A percentile compares a stretch with the other conserved stretches of the same genome.
Conservation (phyloP, 2,329 filamentous ascomycete species). For the Didymella glomerata region DNA sequence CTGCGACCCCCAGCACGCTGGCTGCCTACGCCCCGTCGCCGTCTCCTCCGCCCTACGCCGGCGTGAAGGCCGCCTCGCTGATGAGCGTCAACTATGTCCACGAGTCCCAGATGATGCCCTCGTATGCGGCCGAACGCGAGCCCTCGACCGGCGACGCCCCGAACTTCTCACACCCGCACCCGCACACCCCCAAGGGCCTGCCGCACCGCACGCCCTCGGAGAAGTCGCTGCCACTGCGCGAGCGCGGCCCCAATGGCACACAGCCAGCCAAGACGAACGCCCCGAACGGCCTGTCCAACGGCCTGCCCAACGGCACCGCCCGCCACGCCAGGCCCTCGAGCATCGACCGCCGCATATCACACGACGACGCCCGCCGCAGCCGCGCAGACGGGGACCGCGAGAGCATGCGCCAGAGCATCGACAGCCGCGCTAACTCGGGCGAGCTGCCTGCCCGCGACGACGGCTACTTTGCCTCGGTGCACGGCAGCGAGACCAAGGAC, state of each 20-base stretch:
- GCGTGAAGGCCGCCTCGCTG: constrained; percentile 41
- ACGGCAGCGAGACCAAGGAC: constrained; percentile 49
- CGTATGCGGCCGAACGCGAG: constrained; percentile 55
- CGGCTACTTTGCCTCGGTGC: constrained; percentile 56
- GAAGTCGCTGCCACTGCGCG: constrained; percentile 31
- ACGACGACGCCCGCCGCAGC: constrained; percentile 24
- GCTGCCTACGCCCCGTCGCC: constrained; percentile 39
- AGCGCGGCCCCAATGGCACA: constrained; percentile 41
- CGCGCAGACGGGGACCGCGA: constrained; percentile 28
- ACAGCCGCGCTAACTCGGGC: constrained; percentile 37
- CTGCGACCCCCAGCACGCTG: constrained; percentile 29
- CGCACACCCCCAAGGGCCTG: constrained; percentile 46
- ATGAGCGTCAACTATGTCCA: constrained; percentile 44
- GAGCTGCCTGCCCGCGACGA: constrained; percentile 52
- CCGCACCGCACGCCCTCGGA: constrained; percentile 41
- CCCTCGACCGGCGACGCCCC: constrained; percentile 31
- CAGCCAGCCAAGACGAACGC: constrained; percentile 41
- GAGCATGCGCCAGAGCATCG: constrained; percentile 34
- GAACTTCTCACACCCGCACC: constrained; percentile 27
- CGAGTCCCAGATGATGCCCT: constrained; percentile 59
- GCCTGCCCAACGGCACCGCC: constrained; percentile 30
- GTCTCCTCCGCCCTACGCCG: constrained; percentile 38
- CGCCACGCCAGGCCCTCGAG: constrained; percentile 34
- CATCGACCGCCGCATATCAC: constrained; percentile 43
- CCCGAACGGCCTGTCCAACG: constrained; percentile 50